Evolutionary conservation across 306 rosid species (phyloP).

Genomic region (Rubus parviflorus): DNA sequence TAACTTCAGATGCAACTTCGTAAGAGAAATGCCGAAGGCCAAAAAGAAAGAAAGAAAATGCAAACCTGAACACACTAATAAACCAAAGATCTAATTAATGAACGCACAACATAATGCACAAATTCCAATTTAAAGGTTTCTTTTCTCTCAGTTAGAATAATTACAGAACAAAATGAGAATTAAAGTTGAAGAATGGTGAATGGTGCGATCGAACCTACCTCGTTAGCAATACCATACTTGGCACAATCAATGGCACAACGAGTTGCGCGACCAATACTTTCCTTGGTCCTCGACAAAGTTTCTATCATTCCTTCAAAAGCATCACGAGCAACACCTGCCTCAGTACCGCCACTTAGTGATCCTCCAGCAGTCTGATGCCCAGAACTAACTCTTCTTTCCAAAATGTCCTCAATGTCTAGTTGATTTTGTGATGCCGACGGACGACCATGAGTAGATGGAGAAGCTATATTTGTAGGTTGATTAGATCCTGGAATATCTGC

Average conservation of each 20-base stretch:
- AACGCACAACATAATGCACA: neutral
- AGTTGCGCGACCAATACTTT: slow-evolving; percentile 99
- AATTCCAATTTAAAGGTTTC: neutral
- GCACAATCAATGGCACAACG: slow-evolving; percentile 99
- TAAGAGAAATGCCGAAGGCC: neutral
- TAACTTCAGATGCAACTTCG: neutral
- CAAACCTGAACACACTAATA: neutral
- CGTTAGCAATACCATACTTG: slow-evolving; percentile 93
- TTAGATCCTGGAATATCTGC: slow-evolving; percentile 59
- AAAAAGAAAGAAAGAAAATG: neutral
- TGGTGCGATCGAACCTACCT: slow-evolving; percentile 51
- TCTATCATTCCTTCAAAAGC: slow-evolving; percentile 99
- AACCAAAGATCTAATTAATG: neutral
- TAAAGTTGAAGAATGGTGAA: neutral
- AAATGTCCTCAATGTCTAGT: slow-evolving; percentile 67
- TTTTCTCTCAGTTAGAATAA: neutral
- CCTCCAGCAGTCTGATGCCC: slow-evolving; percentile 66
- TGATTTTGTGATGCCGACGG: slow-evolving; percentile 51
- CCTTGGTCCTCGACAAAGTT: slow-evolving; percentile 97
- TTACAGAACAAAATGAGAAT: neutral
- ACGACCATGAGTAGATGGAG: slow-evolving; percentile 61
- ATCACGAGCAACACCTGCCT: slow-evolving; percentile 98
- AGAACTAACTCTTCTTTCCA: slow-evolving; percentile 74
- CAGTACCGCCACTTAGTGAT: slow-evolving; percentile 93
- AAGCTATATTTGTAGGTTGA: slow-evolving; percentile 45